These are phyloP conservation scores for Yamadazyma songkhlaensis DNA, from an alignment of 1,139 yeast genomes.

Conservation along the genomic window DNA sequence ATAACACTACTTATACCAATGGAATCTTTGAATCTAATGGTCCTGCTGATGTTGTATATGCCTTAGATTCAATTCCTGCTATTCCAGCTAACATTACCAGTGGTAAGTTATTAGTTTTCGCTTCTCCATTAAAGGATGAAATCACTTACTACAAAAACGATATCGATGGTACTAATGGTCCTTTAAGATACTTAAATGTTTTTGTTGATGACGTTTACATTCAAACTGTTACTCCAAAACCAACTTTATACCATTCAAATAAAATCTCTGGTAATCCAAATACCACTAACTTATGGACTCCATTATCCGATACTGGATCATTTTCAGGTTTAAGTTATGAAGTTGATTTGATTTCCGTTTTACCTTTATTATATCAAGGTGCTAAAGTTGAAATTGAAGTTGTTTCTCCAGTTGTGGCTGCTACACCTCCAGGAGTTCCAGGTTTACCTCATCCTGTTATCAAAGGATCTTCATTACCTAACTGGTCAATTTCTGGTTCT, in stretches of 20 bases:
- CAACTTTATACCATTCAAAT: constrained; percentile 24
- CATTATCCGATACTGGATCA: constrained; percentile 25
- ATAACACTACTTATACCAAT: constrained; percentile 8
- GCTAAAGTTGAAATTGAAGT: constrained; percentile 20
- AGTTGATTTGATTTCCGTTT: constrained; percentile 23
- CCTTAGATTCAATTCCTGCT: constrained; percentile 15
- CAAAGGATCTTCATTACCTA: constrained; percentile 10
- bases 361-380: constrained; percentile 29
- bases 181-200: constrained; percentile 24
- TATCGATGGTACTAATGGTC: constrained; percentile 14
- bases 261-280: constrained; percentile 10
- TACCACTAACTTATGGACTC: constrained; percentile 18
- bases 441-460: constrained; percentile 13
- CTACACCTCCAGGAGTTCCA: constrained; percentile 10
- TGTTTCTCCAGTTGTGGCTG: constrained; percentile 17
- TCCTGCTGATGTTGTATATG: constrained; percentile 14
- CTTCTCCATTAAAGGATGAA: constrained; percentile 25
- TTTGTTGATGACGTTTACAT: constrained; percentile 20
- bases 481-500: constrained; percentile 18
- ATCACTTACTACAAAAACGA: constrained; percentile 19
- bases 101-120: constrained; percentile 24
- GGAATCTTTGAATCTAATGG: constrained; percentile 12
- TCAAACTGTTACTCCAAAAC: constrained; percentile 24
- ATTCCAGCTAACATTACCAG: constrained; percentile 18
- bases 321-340: constrained; percentile 26